Evolutionary conservation across 2,329 filamentous ascomycete genomes (phyloP).

Genomic region (Calonectria multiphialidica): DNA sequence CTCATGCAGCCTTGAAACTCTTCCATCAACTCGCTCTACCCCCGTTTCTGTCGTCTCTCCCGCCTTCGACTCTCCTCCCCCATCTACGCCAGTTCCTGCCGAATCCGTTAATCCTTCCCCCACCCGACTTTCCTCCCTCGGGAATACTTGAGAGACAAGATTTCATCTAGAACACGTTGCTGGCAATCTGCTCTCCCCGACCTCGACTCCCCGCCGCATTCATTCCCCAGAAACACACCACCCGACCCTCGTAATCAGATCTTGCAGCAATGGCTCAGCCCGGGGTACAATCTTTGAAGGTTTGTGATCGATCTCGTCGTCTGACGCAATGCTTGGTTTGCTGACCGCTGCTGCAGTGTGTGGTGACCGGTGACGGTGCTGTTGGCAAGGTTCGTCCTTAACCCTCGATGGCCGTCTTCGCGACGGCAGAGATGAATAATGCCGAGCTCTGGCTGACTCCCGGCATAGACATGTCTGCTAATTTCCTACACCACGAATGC

Average conservation of each 20-base stretch:
- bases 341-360: constrained; percentile 74
- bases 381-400: constrained; percentile 84
- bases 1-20: constrained; percentile 45
- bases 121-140: constrained; percentile 13
- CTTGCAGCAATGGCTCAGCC: constrained; percentile 75
- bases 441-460: constrained; percentile 43
- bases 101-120: constrained; percentile 5
- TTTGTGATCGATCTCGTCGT: constrained; percentile 54
- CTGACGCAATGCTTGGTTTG: constrained; percentile 38
- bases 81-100: constrained; percentile 1
- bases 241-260: constrained; percentile 21
- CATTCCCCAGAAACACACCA: constrained; percentile 10
- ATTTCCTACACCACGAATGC: constrained; percentile 99
- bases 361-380: constrained; percentile 98
- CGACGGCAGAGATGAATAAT: neutral
- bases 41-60: constrained; percentile 26
- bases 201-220: constrained; percentile 1
- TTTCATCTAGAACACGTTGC: constrained; percentile 12
- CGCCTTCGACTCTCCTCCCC: constrained; percentile 15
- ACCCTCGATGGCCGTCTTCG: constrained; percentile 2
- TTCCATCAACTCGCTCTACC: constrained; percentile 15
- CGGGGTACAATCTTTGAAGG: constrained; percentile 93
- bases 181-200: constrained; percentile 7
- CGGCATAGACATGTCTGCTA: constrained; percentile 89
- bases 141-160: constrained; percentile 16